Evolutionary conservation across 345 rosid species (phyloP), one percentile per base, ranked within the genome.

Genomic region (Pistacia integerrima): DNA sequence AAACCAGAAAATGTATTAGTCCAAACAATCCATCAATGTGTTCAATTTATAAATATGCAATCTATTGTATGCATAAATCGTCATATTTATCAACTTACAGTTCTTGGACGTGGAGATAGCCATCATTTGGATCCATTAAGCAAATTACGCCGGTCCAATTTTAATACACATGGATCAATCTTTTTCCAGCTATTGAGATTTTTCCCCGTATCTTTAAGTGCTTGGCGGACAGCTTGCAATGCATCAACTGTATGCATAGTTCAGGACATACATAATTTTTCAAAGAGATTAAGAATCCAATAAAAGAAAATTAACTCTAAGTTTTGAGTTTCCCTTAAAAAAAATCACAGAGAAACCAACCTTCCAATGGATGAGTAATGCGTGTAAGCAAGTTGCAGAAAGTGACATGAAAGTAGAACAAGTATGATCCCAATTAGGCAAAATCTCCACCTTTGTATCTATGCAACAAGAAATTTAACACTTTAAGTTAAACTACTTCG

Each of bases 81-180:
- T n/a, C 33, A 46, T 58, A 30, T 30, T 1, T 30, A 30, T 30
- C 85, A 44, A 70, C 74, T 16, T 86, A 93, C 99, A 93, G 74
- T 84, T 93, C 94, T 68, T 49, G 64, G 77, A 95, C 92, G 73
- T 93, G 99, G 25, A 82, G 90, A 87, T 88, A 95, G 74, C 93
- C 88, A 83, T 93, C 98, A 36, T 77, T 82, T 55, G 56, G 28
- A 73, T 88, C 84, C 76, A 25, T 88, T 77, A 35, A 85, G 79
- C 99, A 95, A 35, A 89, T 58, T 77, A 93, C 91, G 35, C 99
- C 98, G 18, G 97, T 95, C 99, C 99, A 95, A 25, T 90, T 93
- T 16, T 25, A 96, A 86, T 25, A 76, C 75, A 75, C 99, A 95
- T 0, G 99, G 99, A 25, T 25, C 25, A 25, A 1, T 94, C 16